Evolutionary conservation across 768 basidiomycete genomes (phyloP).

Genomic region (Lyophyllum atratum): DNA sequence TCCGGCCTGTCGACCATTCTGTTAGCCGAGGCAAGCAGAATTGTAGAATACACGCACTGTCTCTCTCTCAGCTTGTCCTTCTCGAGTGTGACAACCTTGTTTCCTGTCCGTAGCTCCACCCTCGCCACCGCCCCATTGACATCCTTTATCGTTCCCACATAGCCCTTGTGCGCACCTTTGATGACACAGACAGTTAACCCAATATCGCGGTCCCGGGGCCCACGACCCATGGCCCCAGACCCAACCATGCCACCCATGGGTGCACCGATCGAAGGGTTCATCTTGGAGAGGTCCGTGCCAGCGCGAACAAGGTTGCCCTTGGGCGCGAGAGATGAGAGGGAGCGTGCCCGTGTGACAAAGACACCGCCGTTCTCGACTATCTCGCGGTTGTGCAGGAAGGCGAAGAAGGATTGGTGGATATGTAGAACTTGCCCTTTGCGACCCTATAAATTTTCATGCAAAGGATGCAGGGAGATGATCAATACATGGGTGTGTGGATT

Average conservation of each 20-base stretch:
- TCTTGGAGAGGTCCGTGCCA: constrained; percentile 80
- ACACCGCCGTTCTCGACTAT: constrained; percentile 90
- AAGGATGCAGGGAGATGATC: too few relatives aligned
- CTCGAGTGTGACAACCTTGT: constrained; percentile 86
- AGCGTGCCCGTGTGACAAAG: constrained; percentile 87
- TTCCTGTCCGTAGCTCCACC: constrained; percentile 88
- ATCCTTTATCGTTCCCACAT: constrained; percentile 92
- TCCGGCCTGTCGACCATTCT: constrained; percentile 41
- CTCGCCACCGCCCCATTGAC: constrained; percentile 85
- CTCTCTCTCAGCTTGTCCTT: constrained; percentile 76
- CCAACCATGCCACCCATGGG: constrained; percentile 77
- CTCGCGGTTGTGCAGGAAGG: constrained; percentile 93
- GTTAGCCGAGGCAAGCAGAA: constrained; percentile 1
- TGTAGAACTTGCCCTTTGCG: constrained; percentile 92
- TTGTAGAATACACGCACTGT: constrained; percentile 50
- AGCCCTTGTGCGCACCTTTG: constrained; percentile 89
- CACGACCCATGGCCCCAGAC: constrained; percentile 75
- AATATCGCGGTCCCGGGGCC: constrained; percentile 80
- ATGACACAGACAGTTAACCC: constrained; percentile 78
- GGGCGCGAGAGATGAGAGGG: constrained; percentile 82
- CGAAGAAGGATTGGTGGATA: constrained; percentile 91
- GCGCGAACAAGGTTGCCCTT: constrained; percentile 74
- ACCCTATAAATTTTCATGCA: constrained; percentile 55
- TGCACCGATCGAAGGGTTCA: constrained; percentile 80
- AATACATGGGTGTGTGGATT: not conserved